Evolutionary conservation across 345 rosid species (phyloP).

Genomic region (Aquilaria malaccensis): DNA sequence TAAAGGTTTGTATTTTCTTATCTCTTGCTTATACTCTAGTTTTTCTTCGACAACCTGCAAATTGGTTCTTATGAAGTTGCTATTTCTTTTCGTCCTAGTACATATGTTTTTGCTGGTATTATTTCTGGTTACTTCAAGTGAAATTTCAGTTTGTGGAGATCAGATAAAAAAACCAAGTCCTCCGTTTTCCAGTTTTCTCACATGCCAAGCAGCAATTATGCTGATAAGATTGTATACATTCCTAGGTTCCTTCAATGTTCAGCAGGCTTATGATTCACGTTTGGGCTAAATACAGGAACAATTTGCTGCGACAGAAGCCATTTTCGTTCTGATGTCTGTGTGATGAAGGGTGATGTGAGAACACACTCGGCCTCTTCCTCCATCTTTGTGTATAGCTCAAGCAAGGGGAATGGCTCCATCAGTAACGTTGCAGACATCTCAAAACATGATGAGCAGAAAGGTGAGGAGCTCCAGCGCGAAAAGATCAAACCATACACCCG

Average conservation of each 20-base stretch:
- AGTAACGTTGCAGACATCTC: constrained; percentile 15
- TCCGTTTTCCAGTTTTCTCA: no score
- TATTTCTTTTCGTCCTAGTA: no score
- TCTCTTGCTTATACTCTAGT: neutral
- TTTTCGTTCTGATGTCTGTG: constrained; percentile 47
- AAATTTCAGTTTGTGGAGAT: no score
- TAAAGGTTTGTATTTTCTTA: constrained; percentile 37
- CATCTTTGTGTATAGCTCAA: constrained; percentile 36
- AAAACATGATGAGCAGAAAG: constrained; percentile 3
- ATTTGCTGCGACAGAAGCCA: constrained; percentile 60
- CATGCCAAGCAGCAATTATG: no score
- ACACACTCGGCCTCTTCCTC: constrained; percentile 45
- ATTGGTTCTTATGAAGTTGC: no score
- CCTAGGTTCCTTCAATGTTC: neutral
- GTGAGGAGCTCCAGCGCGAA: constrained; percentile 30
- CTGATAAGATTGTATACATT: neutral
- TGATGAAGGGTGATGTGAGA: constrained; percentile 59
- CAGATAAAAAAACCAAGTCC: no score
- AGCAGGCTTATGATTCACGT: neutral
- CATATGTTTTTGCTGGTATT: no score
- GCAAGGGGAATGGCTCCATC: constrained; percentile 2
- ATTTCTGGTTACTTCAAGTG: no score
- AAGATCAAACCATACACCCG: constrained; percentile 59
- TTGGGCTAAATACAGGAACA: constrained; percentile 42
- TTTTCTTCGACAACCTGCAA: neutral